These are phyloP conservation scores for Cudoniella acicularis DNA, from an alignment of 495 filamentous ascomycete genomes.

Conservation along the genomic window DNA sequence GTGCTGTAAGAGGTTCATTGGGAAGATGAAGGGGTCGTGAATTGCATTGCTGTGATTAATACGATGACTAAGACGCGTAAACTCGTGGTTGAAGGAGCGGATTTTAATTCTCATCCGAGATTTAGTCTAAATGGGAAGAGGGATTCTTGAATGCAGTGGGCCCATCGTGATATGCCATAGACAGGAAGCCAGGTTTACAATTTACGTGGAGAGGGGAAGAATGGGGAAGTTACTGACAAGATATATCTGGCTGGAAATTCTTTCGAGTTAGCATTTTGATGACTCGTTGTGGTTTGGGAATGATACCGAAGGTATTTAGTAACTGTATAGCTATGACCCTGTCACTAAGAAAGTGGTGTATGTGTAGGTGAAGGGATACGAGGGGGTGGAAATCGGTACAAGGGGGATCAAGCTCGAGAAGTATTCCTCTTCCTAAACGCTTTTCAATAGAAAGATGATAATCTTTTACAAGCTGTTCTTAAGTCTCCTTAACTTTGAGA, in stretches of 20 bases:
- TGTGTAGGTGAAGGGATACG: conserved; percentile 6
- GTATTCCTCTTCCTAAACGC: not conserved
- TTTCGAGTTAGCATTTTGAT: conserved; percentile 9
- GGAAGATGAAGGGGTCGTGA: conserved; percentile 26
- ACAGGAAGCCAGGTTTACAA: conserved; percentile 38
- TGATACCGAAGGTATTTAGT: conserved; percentile 16
- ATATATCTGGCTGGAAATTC: conserved; percentile 14
- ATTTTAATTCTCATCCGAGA: conserved; percentile 47
- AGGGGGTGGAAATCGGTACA: conserved; percentile 8
- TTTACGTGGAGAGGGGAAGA: conserved; percentile 31
- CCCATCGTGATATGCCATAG: conserved; percentile 49
- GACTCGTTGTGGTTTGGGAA: conserved; percentile 8
- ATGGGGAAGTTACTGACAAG: conserved; percentile 1
- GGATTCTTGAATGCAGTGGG: conserved; percentile 48
- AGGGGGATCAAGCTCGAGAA: not conserved
- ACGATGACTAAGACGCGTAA: conserved; percentile 19
- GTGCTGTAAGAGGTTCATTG: conserved; percentile 45
- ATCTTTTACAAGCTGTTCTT: not conserved
- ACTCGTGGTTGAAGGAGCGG: conserved; percentile 33
- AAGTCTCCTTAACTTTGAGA: not conserved
- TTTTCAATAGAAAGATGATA: not conserved
- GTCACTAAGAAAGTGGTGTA: not conserved
- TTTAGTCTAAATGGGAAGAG: conserved; percentile 40
- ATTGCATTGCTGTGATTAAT: conserved; percentile 36
- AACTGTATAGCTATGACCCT: conserved; percentile 5